Conservation (phyloP, 495 filamentous ascomycete species). For the Tuber microsphaerosporum region DNA sequence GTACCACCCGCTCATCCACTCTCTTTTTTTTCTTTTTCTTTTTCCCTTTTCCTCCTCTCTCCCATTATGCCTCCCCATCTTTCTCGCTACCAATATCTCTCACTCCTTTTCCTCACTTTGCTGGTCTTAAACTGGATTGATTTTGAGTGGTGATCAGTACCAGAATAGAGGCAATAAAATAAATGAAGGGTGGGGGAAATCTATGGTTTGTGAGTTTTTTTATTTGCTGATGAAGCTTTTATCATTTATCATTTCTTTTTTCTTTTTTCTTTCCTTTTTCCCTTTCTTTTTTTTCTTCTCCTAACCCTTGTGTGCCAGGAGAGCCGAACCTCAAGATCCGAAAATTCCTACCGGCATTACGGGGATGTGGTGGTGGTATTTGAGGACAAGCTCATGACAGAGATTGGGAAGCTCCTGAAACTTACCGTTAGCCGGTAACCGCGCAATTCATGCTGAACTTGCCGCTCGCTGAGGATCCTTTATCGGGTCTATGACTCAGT, state of each 20-base stretch:
- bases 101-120: neutral
- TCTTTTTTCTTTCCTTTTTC: neutral
- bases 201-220: neutral
- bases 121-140: neutral
- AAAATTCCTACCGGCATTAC: neutral
- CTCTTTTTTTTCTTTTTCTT: conserved; percentile 10
- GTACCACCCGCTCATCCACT: neutral
- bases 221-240: neutral
- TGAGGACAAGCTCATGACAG: neutral
- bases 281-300: neutral
- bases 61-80: neutral
- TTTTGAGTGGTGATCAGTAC: neutral
- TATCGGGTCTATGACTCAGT: neutral
- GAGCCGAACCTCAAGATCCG: neutral
- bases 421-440: conserved; percentile 1
- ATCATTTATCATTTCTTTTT: neutral
- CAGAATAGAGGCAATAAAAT: neutral
- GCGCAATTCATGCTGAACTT: neutral
- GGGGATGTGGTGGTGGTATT: neutral
- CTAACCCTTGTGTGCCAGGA: neutral
- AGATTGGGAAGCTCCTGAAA: neutral
- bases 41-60: neutral
- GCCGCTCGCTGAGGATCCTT: neutral
- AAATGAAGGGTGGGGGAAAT: neutral
- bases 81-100: neutral